Evolutionary conservation across 345 rosid species (phyloP).

Genomic region (Lenwebbia sp.): DNA sequence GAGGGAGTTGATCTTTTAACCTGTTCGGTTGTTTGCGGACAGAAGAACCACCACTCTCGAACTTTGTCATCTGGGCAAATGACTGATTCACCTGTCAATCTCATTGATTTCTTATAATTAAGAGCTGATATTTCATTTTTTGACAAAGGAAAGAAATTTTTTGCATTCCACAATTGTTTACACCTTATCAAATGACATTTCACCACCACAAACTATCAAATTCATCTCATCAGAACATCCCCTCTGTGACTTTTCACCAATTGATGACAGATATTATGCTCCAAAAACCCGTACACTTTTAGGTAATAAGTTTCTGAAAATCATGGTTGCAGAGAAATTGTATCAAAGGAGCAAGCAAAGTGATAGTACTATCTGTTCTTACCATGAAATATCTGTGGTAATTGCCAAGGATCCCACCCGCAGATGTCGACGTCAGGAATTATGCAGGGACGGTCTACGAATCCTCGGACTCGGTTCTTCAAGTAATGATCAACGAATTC

Average conservation of each 20-base stretch:
- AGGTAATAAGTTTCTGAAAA: background rate
- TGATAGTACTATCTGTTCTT: background rate
- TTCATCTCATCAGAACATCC: background rate
- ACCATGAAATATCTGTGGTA: background rate
- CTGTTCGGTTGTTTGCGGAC: background rate
- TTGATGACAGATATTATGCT: background rate
- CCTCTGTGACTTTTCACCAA: background rate
- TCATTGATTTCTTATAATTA: background rate
- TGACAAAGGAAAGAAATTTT: background rate
- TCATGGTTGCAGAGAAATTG: background rate
- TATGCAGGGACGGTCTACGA: background rate
- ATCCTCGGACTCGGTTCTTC: background rate
- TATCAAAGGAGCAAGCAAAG: background rate
- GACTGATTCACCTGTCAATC: background rate
- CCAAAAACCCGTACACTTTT: background rate
- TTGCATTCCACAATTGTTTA: background rate
- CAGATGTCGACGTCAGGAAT: constrained; percentile 2
- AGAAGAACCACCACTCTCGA: constrained; percentile 5
- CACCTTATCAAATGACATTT: background rate
- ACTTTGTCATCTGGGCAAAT: background rate
- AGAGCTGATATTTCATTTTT: background rate
- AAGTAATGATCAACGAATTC: background rate
- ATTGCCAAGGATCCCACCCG: background rate
- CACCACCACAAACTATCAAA: background rate
- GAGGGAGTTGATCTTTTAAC: background rate